Evolutionary conservation across 2,329 filamentous ascomycete genomes (phyloP), one percentile per base, ranked within the genome.

Genomic region (Alternaria triticina): DNA sequence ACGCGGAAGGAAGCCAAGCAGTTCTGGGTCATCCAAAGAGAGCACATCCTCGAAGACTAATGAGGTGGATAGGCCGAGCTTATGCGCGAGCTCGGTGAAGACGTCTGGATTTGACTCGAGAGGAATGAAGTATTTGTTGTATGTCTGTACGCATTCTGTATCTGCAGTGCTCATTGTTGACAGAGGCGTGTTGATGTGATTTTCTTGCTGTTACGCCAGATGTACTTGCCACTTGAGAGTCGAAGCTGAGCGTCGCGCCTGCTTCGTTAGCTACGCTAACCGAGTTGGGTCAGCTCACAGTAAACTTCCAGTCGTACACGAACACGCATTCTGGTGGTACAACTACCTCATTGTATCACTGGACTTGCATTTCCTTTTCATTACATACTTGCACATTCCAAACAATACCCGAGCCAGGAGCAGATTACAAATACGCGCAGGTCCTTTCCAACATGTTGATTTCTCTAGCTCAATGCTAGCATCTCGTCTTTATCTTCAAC

Each of bases 21-120:
- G 86, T 56, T 93, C 89, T 0, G 90, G 88, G 50, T 97, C 93
- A 62, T 91, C 90, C 72, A 98, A 88, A 63, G 90, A 93, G 85
- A 90, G 96, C 76, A 98, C 92, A 81, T 98, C 95, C 84, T 96
- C 89, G 80, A 97, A 90, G 72, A 87, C 84, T 36, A 97, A 86
- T 12, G 85, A 83, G 7, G 81, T 72, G 4, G 91, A 90, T 56
- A 97, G 87, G 66, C 95, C 95, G 25, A 98, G 91, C 71, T 89
- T 89, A 83, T 91, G 92, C 52, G 96, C 87, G 36, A 98, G 90
- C 46, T 86, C 83, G 57, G 90, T 94, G 90, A 98, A 96, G 30
- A 97, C 89, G 81, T 93, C 89, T 0, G 96, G 94, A 83, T 97
- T 97, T 72, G 89, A 89, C 78, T 90, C 88, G 10, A 78, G 71